These are phyloP conservation scores for Chaetomiaceae sp. DNA, from an alignment of 2,329 filamentous ascomycete species.

Conservation along the genomic window DNA sequence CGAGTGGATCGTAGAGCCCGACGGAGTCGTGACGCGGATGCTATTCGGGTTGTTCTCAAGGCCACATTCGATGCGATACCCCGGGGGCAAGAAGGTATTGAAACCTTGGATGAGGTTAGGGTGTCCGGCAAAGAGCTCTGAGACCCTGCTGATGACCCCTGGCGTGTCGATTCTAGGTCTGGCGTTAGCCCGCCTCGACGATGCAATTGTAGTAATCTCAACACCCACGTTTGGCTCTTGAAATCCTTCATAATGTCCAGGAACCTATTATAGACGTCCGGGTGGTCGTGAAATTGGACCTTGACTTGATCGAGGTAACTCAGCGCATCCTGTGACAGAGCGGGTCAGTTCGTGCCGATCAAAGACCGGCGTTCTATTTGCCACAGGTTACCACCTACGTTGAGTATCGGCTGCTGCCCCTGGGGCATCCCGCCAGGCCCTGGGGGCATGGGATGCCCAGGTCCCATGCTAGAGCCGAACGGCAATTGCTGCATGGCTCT, in stretches of 20 bases:
- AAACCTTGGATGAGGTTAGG: conserved; percentile 95
- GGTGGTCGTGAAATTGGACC: conserved; percentile 93
- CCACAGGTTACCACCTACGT: conserved; percentile 47
- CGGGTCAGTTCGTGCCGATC: conserved; percentile 25
- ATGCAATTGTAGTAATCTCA: not conserved
- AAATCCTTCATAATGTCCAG: conserved; percentile 99
- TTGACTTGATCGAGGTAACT: conserved; percentile 98
- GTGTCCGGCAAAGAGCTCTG: conserved; percentile 90
- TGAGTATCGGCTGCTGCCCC: conserved; percentile 80
- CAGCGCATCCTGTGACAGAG: conserved; percentile 57
- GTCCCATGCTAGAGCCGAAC: conserved; percentile 44
- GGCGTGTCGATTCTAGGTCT: conserved; percentile 84
- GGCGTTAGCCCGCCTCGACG: conserved; percentile 17
- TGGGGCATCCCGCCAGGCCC: conserved; percentile 60
- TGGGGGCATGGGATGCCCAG: conserved; percentile 33
- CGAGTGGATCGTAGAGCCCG: conserved; percentile 91
- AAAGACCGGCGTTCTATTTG: not conserved
- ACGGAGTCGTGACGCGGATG: conserved; percentile 93
- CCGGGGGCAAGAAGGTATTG: conserved; percentile 93
- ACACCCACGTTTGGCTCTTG: conserved; percentile 84
- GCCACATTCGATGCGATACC: conserved; percentile 95
- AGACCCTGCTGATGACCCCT: conserved; percentile 94
- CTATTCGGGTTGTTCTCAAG: conserved; percentile 91
- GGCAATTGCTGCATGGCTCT: conserved; percentile 59
- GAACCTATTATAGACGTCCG: conserved; percentile 95